Evolutionary conservation across 352 stramenopile species (phyloP), one percentile per base, ranked within the genome.

Genomic region (Phytophthora sp.): DNA sequence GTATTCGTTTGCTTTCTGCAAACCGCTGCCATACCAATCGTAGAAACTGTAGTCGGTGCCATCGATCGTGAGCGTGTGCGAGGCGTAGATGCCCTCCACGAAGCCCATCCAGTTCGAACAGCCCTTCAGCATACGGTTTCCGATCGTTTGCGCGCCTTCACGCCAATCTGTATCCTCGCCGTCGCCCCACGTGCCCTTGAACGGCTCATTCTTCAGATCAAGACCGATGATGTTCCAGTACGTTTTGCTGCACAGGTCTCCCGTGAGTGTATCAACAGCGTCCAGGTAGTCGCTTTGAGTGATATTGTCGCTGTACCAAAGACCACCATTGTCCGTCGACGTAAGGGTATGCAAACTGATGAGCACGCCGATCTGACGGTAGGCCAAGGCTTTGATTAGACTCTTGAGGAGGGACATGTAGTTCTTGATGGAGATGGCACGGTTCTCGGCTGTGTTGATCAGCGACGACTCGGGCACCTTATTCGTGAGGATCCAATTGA

Each of bases 161-260:
- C 52, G 54, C 39, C 84, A 87, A 30, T 89, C 79, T 2, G 60
- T 74, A 9, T 60, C 57, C 7, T 59, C 35, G 15, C 63, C 73
- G 20, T 84, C 72, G 4, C 79, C 77, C 82, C 77, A 92, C 28
- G 78, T 88, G 9, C 60, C 77, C 10, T 74, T 31, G 12, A 55
- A 69, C 18, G 75, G 66, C 24, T 90, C 79, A 50, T 87, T 92
- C 67, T 88, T 87, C 28, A 93, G 59, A 46, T 91, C 79, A 23
- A 94, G 64, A 13, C 81, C 82, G 9, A 94, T 79, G 37, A 94
- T 61, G 60, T 92, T 92, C 79, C 81, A 94, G 66, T 89, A 94
- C 34, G 77, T 70, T 10, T 76, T 62, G 4, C 57, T 78, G 60
- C 84, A 92, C 18, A 92, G 43, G 5, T 56, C 66, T 3, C 24